Evolutionary conservation across 352 stramenopile genomes (phyloP).

Genomic region (Phytophthora litchii): DNA sequence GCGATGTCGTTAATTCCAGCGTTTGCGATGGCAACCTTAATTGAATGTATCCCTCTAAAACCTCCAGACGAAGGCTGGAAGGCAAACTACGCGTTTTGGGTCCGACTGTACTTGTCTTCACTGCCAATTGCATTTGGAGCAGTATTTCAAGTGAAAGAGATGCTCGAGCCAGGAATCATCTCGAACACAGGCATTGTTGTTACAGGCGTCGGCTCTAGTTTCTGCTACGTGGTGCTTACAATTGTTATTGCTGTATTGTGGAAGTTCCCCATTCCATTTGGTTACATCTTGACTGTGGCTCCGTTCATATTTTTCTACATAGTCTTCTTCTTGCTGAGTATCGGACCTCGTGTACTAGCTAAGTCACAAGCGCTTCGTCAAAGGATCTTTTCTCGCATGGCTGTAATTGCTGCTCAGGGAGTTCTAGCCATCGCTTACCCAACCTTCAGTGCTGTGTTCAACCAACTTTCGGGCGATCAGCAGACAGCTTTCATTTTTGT

Average conservation of each 20-base stretch:
- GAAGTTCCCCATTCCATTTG: slow-evolving; percentile 29
- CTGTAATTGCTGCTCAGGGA: slow-evolving; percentile 13
- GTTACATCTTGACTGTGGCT: slow-evolving; percentile 18
- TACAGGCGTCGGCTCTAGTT: slow-evolving; percentile 13
- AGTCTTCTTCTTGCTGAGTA: slow-evolving; percentile 17
- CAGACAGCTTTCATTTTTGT: slow-evolving; percentile 26
- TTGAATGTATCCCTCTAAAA: slow-evolving; percentile 38
- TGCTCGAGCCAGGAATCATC: slow-evolving; percentile 15
- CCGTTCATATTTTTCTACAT: slow-evolving; percentile 26
- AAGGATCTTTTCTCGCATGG: slow-evolving; percentile 9
- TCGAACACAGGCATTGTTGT: slow-evolving; percentile 3
- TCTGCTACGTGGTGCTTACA: slow-evolving; percentile 15
- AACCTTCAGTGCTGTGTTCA: slow-evolving; percentile 26
- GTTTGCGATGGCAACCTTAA: slow-evolving; percentile 11
- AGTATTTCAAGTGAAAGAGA: slow-evolving; percentile 17
- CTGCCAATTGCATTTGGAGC: slow-evolving; percentile 15
- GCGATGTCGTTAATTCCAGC: slow-evolving; percentile 12
- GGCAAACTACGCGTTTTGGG: slow-evolving; percentile 34
- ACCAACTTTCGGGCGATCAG: slow-evolving; percentile 11
- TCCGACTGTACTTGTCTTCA: slow-evolving; percentile 21
- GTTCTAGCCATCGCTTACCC: slow-evolving; percentile 24
- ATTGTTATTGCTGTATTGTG: slow-evolving; percentile 18
- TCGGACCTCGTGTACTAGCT: slow-evolving; percentile 3
- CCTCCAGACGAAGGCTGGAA: slow-evolving; percentile 17
- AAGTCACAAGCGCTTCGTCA: slow-evolving; percentile 3